These are phyloP conservation scores for Alternaria viburni DNA, from an alignment of 2,329 filamentous ascomycete species.

Conservation along the genomic window DNA sequence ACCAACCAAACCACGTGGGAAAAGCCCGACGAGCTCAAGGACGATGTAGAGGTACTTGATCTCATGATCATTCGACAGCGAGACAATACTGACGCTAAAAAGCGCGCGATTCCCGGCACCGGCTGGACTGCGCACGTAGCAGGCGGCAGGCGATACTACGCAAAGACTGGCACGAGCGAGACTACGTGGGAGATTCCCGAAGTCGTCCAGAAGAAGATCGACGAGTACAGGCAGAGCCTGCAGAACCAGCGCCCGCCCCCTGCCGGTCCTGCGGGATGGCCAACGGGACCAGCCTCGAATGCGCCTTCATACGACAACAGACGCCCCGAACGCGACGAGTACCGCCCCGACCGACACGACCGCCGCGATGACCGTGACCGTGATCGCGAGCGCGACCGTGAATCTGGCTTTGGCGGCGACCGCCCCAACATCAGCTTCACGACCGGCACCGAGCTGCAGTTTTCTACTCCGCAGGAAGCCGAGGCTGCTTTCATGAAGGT, in stretches of 20 bases:
- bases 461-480: constrained; percentile 74
- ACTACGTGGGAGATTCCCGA: constrained; percentile 96
- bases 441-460: constrained; percentile 61
- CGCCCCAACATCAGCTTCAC: constrained; percentile 41
- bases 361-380: constrained; percentile 41
- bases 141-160: constrained; percentile 90
- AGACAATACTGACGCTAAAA: constrained; percentile 22
- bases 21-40: constrained; percentile 91
- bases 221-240: constrained; percentile 66
- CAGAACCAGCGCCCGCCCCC: constrained; percentile 52
- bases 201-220: constrained; percentile 72
- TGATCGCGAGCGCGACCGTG: constrained; percentile 58
- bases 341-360: constrained; percentile 36
- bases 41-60: constrained; percentile 71
- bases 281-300: constrained; percentile 59
- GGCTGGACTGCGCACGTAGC: constrained; percentile 88
- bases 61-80: neutral
- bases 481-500: constrained; percentile 93
- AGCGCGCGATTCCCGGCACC: constrained; percentile 81
- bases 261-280: constrained; percentile 58
- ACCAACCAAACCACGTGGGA: constrained; percentile 94
- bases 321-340: constrained; percentile 39
- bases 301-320: constrained; percentile 51
- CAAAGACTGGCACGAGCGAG: constrained; percentile 87
- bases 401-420: constrained; percentile 52